A percentile compares a stretch with the other conserved stretches of the same genome.
Conservation (phyloP, 352 stramenopile species). For the Phytophthora hibernalis region DNA sequence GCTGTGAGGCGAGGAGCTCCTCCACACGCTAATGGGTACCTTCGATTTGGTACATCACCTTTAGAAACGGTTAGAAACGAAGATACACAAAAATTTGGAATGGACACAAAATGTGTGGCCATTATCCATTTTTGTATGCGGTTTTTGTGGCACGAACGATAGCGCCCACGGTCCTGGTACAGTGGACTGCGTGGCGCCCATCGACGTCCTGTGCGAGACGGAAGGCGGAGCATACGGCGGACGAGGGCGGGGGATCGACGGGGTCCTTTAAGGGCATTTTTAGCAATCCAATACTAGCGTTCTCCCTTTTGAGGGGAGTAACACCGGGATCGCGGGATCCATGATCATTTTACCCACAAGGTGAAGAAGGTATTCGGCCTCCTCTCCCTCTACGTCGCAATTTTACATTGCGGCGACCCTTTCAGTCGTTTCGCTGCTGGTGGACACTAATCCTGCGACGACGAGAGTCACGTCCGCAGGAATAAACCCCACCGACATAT, state of each 20-base stretch:
- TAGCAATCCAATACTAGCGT: slow-evolving; percentile 56
- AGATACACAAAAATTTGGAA: too few species aligned
- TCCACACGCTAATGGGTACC: slow-evolving; percentile 26
- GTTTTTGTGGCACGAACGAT: slow-evolving; percentile 25
- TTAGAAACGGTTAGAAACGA: neutral
- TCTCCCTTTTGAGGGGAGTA: slow-evolving; percentile 32
- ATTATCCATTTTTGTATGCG: neutral
- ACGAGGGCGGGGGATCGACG: slow-evolving; percentile 30
- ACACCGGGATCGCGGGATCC: slow-evolving; percentile 83
- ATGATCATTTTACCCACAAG: slow-evolving; percentile 77
- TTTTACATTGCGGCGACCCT: slow-evolving; percentile 5
- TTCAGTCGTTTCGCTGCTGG: slow-evolving; percentile 33
- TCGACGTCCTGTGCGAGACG: slow-evolving; percentile 41
- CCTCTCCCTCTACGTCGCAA: slow-evolving; percentile 23
- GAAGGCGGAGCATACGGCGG: slow-evolving; percentile 32
- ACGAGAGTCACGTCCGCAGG: slow-evolving; percentile 40
- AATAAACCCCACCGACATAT: slow-evolving; percentile 49
- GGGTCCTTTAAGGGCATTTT: slow-evolving; percentile 21
- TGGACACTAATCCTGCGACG: slow-evolving; percentile 65
- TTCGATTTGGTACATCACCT: neutral
- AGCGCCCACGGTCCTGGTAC: slow-evolving; percentile 19
- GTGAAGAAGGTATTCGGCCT: slow-evolving; percentile 75
- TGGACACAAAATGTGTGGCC: neutral
- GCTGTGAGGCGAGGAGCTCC: slow-evolving; percentile 31
- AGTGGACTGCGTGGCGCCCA: slow-evolving; percentile 20